These are phyloP conservation scores for Plasmodium billcollinsi DNA, from an alignment of 169 alveolate genomes.

Conservation along the genomic window DNA sequence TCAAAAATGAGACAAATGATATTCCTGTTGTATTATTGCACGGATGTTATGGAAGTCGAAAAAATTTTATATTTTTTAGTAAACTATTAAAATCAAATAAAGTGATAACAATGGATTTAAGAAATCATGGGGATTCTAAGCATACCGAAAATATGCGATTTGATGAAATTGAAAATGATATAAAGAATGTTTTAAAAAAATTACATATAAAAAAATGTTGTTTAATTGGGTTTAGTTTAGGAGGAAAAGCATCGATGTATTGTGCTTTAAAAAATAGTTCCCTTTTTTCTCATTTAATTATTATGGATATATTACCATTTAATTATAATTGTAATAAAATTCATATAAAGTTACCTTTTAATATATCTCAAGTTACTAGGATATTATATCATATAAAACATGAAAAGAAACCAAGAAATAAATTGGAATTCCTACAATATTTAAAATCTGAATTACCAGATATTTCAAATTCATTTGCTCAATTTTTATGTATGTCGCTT, in stretches of 20 bases:
- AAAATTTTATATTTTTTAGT: conserved; percentile 47
- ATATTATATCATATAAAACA: conserved; percentile 40
- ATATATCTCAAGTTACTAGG: conserved; percentile 16
- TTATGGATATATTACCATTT: conserved; percentile 72
- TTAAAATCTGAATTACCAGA: conserved; percentile 26
- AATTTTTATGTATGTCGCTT: conserved; percentile 63
- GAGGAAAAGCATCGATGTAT: conserved; percentile 73
- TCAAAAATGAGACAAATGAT: conserved; percentile 35
- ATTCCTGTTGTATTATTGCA: conserved; percentile 50
- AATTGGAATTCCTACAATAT: conserved; percentile 18
- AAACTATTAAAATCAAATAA: conserved; percentile 51
- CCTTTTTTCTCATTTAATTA: conserved; percentile 43
- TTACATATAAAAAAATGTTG: conserved; percentile 53
- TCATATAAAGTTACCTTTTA: conserved; percentile 36
- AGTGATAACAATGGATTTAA: conserved; percentile 52
- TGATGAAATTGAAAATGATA: conserved; percentile 68
- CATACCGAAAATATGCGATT: conserved; percentile 61
- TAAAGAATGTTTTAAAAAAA: conserved; percentile 33
- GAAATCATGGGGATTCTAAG: conserved; percentile 72
- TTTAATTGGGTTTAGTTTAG: conserved; percentile 72
- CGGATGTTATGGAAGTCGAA: conserved; percentile 72
- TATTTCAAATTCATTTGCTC: conserved; percentile 45
- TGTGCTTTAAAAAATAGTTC: conserved; percentile 52
- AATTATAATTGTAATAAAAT: conserved; percentile 18
- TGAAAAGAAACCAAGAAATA: conserved; percentile 34